Base-by-base conservation (phyloP, 2,329 filamentous ascomycete genomes). In the Colletotrichum ledebouriae region DNA sequence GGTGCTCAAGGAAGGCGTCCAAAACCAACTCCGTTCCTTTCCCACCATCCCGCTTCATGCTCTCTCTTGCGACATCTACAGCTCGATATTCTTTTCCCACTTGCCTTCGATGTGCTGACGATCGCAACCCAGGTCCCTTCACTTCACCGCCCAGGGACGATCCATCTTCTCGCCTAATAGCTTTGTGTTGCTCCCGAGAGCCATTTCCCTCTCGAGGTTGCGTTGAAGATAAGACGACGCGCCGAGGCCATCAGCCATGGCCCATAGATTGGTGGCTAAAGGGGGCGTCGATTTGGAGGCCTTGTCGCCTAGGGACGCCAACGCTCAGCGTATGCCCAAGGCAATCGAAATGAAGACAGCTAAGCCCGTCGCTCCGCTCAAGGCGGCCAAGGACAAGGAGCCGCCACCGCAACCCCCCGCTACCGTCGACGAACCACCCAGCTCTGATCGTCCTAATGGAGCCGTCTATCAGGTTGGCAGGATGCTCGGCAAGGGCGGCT, bases 401-500 rank as follows among this genome's bases (percentile, higher is more conserved):
- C 89, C 90, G 70, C 89, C 89, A 46, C 86, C 88, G 15, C 87
- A 89, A 37, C 89, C 89, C n/a, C 89, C 89, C 13, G 75, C 82
- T 10, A 81, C 87, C 71, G 85, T 91, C 52, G 78, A 80, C 22
- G 89, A 91, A 77, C 89, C 89, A 20, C 84, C 91, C 53, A 92
- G 91, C 75, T 82, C 84, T 62, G 91, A 94, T 77, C 89, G 90
- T 61, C 87, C 85, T 63, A 84, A 90, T 80, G 92, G 92, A 61
- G 88, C 90, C 62, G 85, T 90, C 56, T 95, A 94, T 82, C 87
- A 91, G 73, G 89, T 92, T 37, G 91, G 92, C 65, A 89, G 89
- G 74, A 84, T 93, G 76, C 84, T 95, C 66, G 92, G 92, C 29
- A 94, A 93, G 79, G 92, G 92, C 53, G 92, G 92, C 10, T 95